Evolutionary conservation across 1,139 yeast genomes (phyloP).

Genomic region (Yamadazyma trypodendri): DNA sequence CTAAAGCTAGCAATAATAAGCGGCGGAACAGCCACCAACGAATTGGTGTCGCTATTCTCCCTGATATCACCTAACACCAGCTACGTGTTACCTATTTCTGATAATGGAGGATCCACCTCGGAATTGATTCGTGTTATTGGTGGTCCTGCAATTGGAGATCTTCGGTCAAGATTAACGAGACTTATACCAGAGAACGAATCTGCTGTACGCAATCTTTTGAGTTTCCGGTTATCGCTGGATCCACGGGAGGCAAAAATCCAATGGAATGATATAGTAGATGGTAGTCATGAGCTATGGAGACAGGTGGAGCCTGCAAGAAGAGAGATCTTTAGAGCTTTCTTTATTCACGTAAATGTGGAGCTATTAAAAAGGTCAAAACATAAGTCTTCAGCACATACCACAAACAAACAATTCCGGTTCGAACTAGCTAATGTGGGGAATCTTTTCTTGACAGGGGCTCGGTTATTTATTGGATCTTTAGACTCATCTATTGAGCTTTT

Average conservation of each 20-base stretch:
- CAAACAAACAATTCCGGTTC: slow-evolving; percentile 57
- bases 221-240: slow-evolving; percentile 60
- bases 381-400: slow-evolving; percentile 32
- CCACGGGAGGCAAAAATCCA: slow-evolving; percentile 57
- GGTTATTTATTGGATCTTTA: slow-evolving; percentile 78
- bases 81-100: slow-evolving; percentile 80
- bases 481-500: slow-evolving; percentile 82
- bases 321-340: slow-evolving; percentile 74
- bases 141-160: slow-evolving; percentile 94
- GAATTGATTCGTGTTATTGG: slow-evolving; percentile 88
- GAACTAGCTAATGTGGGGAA: slow-evolving; percentile 86
- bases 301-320: slow-evolving; percentile 60
- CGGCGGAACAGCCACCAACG: slow-evolving; percentile 79
- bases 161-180: slow-evolving; percentile 77
- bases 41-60: slow-evolving; percentile 51
- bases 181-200: slow-evolving; percentile 55
- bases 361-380: slow-evolving; percentile 65
- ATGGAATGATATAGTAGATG: slow-evolving; percentile 81
- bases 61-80: slow-evolving; percentile 43
- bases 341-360: slow-evolving; percentile 78
- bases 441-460: slow-evolving; percentile 75
- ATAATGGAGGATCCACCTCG: slow-evolving; percentile 93
- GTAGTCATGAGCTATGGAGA: slow-evolving; percentile 70
- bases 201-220: slow-evolving; percentile 48
- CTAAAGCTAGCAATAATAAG: slow-evolving; percentile 49